These are phyloP conservation scores for Globisporangium sylvaticum DNA, from an alignment of 352 stramenopile genomes.

Conservation along the genomic window DNA sequence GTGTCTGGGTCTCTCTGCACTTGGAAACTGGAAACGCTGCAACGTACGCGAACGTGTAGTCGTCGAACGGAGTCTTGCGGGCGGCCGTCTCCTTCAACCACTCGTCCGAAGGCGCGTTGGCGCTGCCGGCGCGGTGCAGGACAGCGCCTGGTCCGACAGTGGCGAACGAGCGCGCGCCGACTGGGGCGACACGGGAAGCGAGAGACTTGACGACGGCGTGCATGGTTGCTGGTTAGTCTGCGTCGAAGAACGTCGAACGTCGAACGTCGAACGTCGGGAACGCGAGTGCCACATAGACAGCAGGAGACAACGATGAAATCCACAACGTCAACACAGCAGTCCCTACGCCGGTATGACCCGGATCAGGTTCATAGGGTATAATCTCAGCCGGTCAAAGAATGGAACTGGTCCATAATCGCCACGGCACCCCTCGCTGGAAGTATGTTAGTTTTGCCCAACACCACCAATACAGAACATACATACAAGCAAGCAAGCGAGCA, in stretches of 20 bases:
- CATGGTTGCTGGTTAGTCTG: conserved; percentile 23
- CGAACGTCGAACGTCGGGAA: neutral
- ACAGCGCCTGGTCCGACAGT: conserved; percentile 46
- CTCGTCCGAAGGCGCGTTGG: conserved; percentile 37
- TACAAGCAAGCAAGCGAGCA: neutral
- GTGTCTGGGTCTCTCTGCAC: neutral
- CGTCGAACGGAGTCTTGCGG: conserved; percentile 49
- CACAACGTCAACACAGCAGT: conserved; percentile 48
- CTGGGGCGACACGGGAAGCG: conserved; percentile 15
- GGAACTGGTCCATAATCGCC: conserved; percentile 41
- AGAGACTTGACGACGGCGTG: conserved; percentile 36
- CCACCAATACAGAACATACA: neutral
- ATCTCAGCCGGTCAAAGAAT: conserved; percentile 55
- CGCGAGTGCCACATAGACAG: conserved; percentile 2
- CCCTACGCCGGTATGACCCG: conserved; percentile 59
- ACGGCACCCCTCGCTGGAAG: conserved; percentile 56
- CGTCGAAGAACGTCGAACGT: neutral
- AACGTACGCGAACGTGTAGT: conserved; percentile 58
- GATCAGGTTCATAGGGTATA: conserved; percentile 70
- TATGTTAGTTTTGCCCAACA: conserved; percentile 29
- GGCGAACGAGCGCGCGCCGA: conserved; percentile 29
- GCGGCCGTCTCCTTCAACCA: conserved; percentile 42
- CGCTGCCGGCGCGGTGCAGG: conserved; percentile 38
- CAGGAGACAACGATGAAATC: conserved; percentile 11
- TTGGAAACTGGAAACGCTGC: neutral